Percentiles rank a stretch among this genome's conserved stretches.
These are phyloP conservation scores for Microstegium vimineum DNA, from an alignment of 176 grass and related monocot genomes.

Conservation along the genomic window DNA sequence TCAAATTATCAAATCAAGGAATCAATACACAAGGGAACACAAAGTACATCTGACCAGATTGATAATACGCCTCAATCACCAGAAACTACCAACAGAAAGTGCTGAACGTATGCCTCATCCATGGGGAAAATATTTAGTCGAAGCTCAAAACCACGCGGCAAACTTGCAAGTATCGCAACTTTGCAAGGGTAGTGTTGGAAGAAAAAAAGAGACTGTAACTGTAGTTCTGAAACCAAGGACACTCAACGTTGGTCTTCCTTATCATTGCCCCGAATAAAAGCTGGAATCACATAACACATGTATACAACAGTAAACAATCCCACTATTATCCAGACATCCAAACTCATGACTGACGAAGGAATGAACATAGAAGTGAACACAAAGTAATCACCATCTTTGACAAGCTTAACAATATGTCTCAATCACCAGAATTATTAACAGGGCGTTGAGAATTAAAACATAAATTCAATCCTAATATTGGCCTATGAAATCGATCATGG, in stretches of 20 bases:
- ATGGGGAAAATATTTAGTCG: background rate
- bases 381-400: background rate
- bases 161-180: background rate
- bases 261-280: background rate
- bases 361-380: background rate
- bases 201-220: background rate
- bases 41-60: background rate
- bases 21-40: background rate
- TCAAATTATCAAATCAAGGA: too few relatives aligned
- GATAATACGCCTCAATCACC: constrained; percentile 2
- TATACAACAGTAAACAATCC: constrained; percentile 11
- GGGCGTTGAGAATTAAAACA: constrained; percentile 7
- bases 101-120: too few relatives aligned
- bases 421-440: constrained; percentile 42
- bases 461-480: constrained; percentile 8
- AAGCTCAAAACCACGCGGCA: background rate
- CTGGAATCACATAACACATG: background rate
- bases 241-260: background rate
- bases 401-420: constrained; percentile 14
- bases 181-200: background rate
- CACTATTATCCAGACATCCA: background rate
- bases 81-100: constrained; percentile 28
- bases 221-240: background rate
- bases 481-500: constrained; percentile 6
- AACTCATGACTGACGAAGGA: background rate